A percentile compares a stretch with the other conserved stretches of the same genome.
phyloP scores from a whole-genome alignment of 2,329 filamentous ascomycete genomes.

The Xylaria sp. region DNA sequence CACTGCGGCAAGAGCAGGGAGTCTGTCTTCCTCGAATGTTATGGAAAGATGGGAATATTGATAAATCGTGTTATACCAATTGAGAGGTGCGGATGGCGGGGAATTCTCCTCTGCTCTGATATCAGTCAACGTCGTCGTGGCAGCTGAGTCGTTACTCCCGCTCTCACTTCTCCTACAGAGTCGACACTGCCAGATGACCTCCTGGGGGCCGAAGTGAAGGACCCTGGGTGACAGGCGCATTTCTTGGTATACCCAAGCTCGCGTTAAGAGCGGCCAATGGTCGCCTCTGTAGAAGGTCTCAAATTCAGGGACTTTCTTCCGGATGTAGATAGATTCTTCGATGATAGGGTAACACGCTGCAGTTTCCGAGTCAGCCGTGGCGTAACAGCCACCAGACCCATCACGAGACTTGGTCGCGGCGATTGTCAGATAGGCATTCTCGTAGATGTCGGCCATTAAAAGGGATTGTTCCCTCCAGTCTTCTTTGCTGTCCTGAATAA shows the following conservation, averaged over 20 bases:
- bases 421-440: slow-evolving; percentile 11
- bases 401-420: slow-evolving; percentile 13
- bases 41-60: slow-evolving; percentile 15
- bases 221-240: slow-evolving; percentile 24
- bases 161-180: slow-evolving; percentile 14
- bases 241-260: slow-evolving; percentile 31
- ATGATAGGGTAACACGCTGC: too few species aligned
- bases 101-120: too few species aligned
- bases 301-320: too few species aligned
- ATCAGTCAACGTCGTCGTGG: too few species aligned
- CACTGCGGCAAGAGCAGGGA: slow-evolving; percentile 17
- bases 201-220: slow-evolving; percentile 21
- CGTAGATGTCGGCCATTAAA: slow-evolving; percentile 13
- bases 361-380: background rate
- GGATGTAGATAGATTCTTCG: too few species aligned
- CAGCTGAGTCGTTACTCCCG: slow-evolving; percentile 11
- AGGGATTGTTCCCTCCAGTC: slow-evolving; percentile 16
- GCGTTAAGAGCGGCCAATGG: slow-evolving; percentile 15
- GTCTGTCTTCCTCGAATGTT: slow-evolving; percentile 16
- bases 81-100: too few species aligned
- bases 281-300: background rate
- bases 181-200: slow-evolving; percentile 28
- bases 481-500: slow-evolving; percentile 1
- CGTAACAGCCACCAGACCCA: slow-evolving; percentile 12
- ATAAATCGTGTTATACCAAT: too few species aligned